Evolutionary conservation across 495 filamentous ascomycete genomes (phyloP).

Genomic region (Talaromyces wortmannii): DNA sequence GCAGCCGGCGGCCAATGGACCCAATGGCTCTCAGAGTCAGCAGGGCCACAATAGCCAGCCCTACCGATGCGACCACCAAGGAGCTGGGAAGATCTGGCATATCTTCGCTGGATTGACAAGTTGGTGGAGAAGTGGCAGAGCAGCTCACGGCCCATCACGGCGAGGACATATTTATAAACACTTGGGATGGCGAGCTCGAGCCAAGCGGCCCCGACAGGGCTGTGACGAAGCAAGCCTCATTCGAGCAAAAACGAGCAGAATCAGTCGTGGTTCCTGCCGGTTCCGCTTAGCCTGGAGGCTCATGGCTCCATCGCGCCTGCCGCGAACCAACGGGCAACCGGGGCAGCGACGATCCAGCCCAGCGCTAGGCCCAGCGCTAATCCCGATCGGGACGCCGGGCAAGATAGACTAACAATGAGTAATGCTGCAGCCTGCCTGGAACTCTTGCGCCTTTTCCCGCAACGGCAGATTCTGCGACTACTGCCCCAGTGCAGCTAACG

Average conservation of each 20-base stretch:
- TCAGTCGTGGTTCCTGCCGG: background rate
- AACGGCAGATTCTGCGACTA: too few species aligned
- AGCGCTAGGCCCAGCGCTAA: background rate
- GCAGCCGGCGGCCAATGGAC: conserved; percentile 13
- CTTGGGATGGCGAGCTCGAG: too few species aligned
- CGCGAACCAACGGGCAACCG: background rate
- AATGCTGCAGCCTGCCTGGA: too few species aligned
- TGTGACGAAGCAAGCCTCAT: too few species aligned
- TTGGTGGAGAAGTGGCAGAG: background rate
- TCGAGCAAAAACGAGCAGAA: background rate
- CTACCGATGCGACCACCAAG: conserved; percentile 15
- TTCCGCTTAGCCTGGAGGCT: background rate
- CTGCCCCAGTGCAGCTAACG: too few species aligned
- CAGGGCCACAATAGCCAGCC: conserved; percentile 15
- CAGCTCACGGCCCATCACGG: too few species aligned
- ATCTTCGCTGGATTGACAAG: background rate
- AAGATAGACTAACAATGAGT: background rate
- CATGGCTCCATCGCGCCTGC: background rate
- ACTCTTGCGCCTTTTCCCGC: too few species aligned
- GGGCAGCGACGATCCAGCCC: background rate
- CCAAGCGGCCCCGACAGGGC: too few species aligned
- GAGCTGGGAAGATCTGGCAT: background rate
- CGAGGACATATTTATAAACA: too few species aligned
- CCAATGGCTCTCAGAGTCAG: conserved; percentile 16
- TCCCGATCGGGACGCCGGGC: background rate